Evolutionary conservation across 352 stramenopile species (phyloP), one percentile per base, ranked within the genome.

Genomic region (Pythium oligandrum): DNA sequence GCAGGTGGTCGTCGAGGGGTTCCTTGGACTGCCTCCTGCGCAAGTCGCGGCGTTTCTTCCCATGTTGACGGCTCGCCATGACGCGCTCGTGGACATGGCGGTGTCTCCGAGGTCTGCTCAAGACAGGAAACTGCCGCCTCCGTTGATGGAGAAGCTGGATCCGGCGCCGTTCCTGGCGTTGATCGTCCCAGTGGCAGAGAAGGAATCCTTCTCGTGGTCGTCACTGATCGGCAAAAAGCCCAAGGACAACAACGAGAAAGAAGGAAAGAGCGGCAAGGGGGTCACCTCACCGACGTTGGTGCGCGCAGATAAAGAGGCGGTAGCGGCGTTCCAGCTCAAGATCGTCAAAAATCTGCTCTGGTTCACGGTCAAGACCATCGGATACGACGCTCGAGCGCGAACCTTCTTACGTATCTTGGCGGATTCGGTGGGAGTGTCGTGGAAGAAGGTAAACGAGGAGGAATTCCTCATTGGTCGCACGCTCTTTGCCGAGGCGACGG

Each of bases 321-420:
- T 60, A 52, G 68, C 67, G 1, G 56, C 40, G 3, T 90, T 92
- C n/a, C 71, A 81, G 8, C 61, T 78, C 4, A 66, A 83, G 36
- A 56, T 91, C 34, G 34, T 90, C 17, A 84, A 88, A 52, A 58
- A 79, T 32, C 44, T 90, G 33, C 62, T 96, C 33, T 90, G 83
- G 86, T 88, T 90, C 51, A 88, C 72, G 1, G 73, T 92, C 10
- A 85, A 90, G 38, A 67, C 71, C 12, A 72, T 87, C 12, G 83
- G 83, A 3, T 94, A 94, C 53, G 83, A 94, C 59, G 79, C 83
- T 1, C 63, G 83, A 38, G 68, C 72, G 5, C 68, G 83, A 0
- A 78, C 78, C 4, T 48, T 94, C 34, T 45, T 92, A 38, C 66
- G 81, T 4, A 44, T 61, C n/a, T 44, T 90, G 8, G 66, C 71